These are phyloP conservation scores for Boletus pseudo-olivaceus DNA, from an alignment of 768 basidiomycete genomes.

Conservation along the genomic window DNA sequence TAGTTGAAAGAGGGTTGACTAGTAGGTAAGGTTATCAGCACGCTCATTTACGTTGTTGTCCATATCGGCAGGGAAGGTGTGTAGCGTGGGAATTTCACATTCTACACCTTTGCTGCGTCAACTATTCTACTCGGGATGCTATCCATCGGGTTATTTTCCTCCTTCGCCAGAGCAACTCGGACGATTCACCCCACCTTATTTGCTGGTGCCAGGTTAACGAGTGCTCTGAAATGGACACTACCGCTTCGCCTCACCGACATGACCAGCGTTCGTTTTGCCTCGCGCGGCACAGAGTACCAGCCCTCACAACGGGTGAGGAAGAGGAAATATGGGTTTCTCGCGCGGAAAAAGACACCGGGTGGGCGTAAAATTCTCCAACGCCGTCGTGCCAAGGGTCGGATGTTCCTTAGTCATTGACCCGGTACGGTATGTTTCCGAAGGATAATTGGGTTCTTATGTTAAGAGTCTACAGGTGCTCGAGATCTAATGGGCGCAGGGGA, in stretches of 20 bases:
- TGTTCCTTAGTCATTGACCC: constrained; percentile 72
- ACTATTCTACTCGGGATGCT: constrained; percentile 10
- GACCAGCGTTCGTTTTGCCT: constrained; percentile 46
- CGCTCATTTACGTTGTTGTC: background rate
- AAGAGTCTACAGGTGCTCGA: background rate
- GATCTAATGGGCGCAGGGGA: background rate
- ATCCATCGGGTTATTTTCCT: constrained; percentile 15
- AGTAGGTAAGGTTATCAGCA: background rate
- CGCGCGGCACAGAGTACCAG: constrained; percentile 89
- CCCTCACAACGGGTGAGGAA: constrained; percentile 94
- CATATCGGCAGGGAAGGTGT: background rate
- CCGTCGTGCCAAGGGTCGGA: constrained; percentile 72
- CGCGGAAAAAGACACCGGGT: constrained; percentile 60
- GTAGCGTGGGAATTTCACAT: constrained; percentile 18
- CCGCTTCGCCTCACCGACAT: constrained; percentile 20
- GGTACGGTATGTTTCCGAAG: constrained; percentile 8
- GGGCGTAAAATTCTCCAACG: constrained; percentile 73
- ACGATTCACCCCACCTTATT: constrained; percentile 17
- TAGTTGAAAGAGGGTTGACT: background rate
- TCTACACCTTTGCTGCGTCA: background rate
- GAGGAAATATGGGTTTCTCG: constrained; percentile 88
- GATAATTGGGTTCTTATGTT: background rate
- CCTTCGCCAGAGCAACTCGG: constrained; percentile 22
- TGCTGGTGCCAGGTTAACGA: constrained; percentile 10
- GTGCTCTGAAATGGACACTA: constrained; percentile 20